These are phyloP conservation scores for Corylus heterophylla DNA, from an alignment of 306 rosid genomes.

Conservation along the genomic window DNA sequence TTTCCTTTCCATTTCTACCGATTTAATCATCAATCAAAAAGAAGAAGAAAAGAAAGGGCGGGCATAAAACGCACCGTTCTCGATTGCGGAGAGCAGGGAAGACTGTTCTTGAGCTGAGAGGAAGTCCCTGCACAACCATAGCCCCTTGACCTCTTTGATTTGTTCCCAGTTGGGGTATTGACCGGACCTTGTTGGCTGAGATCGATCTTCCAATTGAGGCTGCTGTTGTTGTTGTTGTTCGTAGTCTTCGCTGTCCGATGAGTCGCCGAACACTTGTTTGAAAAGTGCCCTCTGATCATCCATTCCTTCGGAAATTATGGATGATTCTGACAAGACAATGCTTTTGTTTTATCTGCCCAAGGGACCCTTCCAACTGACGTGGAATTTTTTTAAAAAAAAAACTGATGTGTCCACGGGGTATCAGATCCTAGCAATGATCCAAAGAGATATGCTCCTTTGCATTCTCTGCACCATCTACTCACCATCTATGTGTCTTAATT, in stretches of 20 bases:
- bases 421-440: too few relatives aligned
- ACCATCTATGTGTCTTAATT: too few relatives aligned
- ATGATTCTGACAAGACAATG: not conserved
- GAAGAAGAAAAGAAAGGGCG: not conserved
- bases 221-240: conserved; percentile 6
- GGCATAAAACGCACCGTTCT: conserved; percentile 36
- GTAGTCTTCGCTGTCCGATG: conserved; percentile 47
- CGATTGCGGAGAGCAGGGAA: conserved; percentile 53
- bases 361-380: too few relatives aligned
- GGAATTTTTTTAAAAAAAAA: too few relatives aligned
- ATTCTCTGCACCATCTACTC: too few relatives aligned
- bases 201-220: conserved; percentile 6
- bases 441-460: too few relatives aligned
- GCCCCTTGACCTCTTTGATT: conserved; percentile 51
- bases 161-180: conserved; percentile 39
- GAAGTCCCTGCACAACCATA: conserved; percentile 60
- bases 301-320: not conserved
- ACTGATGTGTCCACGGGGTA: too few relatives aligned
- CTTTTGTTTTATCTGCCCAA: too few relatives aligned
- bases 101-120: conserved; percentile 53
- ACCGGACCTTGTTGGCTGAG: not conserved
- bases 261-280: conserved; percentile 64
- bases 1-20: too few relatives aligned
- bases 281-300: conserved; percentile 31
- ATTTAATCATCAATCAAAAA: too few relatives aligned